Base-by-base conservation (phyloP, 352 stramenopile genomes). In the Globisporangium megalacanthum region DNA sequence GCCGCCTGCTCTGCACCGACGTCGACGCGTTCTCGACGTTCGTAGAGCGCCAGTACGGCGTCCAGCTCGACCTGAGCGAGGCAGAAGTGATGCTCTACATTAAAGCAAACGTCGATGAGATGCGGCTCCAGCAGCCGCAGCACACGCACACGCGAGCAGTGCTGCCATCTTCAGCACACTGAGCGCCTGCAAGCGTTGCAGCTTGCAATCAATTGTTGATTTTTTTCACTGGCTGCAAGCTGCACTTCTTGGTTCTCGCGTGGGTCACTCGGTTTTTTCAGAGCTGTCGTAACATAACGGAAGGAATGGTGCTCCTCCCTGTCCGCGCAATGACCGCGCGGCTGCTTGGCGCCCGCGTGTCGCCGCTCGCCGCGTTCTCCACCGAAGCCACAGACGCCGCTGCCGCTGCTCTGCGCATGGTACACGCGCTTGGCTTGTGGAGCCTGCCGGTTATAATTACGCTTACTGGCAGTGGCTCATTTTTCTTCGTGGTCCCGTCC, bases 381-480 rank as follows among this genome's bases (percentile, higher is more conserved):
- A 86, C 74, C 17, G 73, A 89, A 63, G 82, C 80, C 14, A 89
- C 79, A 25, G 79, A 89, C 15, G 82, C 78, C 4, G 82, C 82
- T 6, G 78, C 82, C 25, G 82, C 82, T 17, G 79, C 77, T 15
- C 60, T 92, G 57, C 82, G 79, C 44, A 88, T 86, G 78, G 82
- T 88, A 72, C 50, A 54, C n/a, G n/a, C n/a, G n/a, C n/a, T n/a
- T 31, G 11, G n/a, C 37, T 1, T 14, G 7, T 35, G 17, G 20
- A 42, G 20, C 20, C 48, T 29, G 11, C n/a, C n/a, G n/a, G n/a
- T n/a, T n/a, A n/a, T n/a, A n/a, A n/a, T n/a, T n/a, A n/a, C n/a
- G n/a, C n/a, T n/a, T n/a, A n/a, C n/a, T n/a, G n/a, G n/a, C n/a
- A n/a, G n/a, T n/a, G n/a, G 10, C 29, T 4, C 33, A 31, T 37